Percentiles rank a stretch among this genome's conserved stretches.
Evolutionary conservation across 2,329 filamentous ascomycete species (phyloP).

Genomic region (Coniochaeta prunicola): DNA sequence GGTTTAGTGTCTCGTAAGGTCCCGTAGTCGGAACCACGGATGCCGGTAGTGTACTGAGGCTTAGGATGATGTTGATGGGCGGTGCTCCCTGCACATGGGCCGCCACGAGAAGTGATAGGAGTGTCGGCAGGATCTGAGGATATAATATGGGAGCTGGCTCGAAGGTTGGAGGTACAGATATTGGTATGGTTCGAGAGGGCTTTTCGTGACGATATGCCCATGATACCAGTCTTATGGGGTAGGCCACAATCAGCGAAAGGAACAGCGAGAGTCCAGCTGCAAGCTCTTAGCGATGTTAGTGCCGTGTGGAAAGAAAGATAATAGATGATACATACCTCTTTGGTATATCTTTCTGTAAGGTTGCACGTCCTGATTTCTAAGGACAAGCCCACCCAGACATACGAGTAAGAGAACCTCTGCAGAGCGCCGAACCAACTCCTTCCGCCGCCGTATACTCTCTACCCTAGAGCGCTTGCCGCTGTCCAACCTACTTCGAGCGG

Average conservation of each 20-base stretch:
- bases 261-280: constrained; percentile 26
- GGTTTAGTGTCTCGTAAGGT: constrained; percentile 49
- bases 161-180: constrained; percentile 65
- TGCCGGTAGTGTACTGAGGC: constrained; percentile 68
- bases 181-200: constrained; percentile 28
- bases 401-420: constrained; percentile 45
- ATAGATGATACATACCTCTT: constrained; percentile 31
- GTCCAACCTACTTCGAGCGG: constrained; percentile 12
- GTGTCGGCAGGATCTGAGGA: constrained; percentile 66
- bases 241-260: constrained; percentile 37
- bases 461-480: constrained; percentile 18
- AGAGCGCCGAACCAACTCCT: constrained; percentile 43
- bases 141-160: constrained; percentile 91
- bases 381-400: constrained; percentile 40
- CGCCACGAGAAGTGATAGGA: constrained; percentile 69
- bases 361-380: constrained; percentile 36
- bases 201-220: constrained; percentile 36
- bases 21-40: constrained; percentile 61
- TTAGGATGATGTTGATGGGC: constrained; percentile 74
- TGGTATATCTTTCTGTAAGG: constrained; percentile 38
- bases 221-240: constrained; percentile 51
- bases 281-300: constrained; percentile 32
- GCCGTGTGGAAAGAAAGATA: constrained; percentile 2
- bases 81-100: constrained; percentile 53
- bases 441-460: constrained; percentile 35